Evolutionary conservation across 106 monocot species (phyloP).

Genomic region (Triglochin maritima): DNA sequence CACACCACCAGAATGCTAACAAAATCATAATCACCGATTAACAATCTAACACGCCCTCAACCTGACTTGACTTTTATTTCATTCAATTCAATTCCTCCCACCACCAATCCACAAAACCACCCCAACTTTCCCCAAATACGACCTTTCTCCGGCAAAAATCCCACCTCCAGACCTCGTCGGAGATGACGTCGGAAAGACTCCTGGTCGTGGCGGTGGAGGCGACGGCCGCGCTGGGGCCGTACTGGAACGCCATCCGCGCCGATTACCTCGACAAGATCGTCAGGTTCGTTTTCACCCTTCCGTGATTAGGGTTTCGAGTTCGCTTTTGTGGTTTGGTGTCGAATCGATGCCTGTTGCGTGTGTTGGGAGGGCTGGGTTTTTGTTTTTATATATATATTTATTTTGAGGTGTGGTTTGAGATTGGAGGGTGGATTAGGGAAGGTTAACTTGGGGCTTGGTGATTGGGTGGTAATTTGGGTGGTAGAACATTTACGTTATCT

Average conservation of each 20-base stretch:
- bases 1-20: too few relatives aligned
- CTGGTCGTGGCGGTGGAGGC: conserved; percentile 80
- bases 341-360: not conserved
- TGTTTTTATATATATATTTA: not conserved
- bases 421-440: too few relatives aligned
- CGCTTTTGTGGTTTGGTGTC: not conserved
- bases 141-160: too few relatives aligned
- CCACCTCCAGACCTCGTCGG: not conserved
- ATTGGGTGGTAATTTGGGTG: too few relatives aligned
- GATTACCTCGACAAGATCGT: conserved; percentile 95
- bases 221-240: conserved; percentile 76
- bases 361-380: not conserved
- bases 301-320: not conserved
- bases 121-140: too few relatives aligned
- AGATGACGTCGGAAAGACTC: conserved; percentile 47
- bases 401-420: not conserved
- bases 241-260: conserved; percentile 49
- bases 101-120: too few relatives aligned
- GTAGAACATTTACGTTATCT: too few relatives aligned
- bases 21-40: too few relatives aligned
- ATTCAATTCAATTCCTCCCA: too few relatives aligned
- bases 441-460: too few relatives aligned
- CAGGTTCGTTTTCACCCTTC: conserved; percentile 26
- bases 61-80: too few relatives aligned
- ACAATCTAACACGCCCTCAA: too few relatives aligned